phyloP scores from a whole-genome alignment of 176 grass and related monocot species.

The Ensete glaucum region DNA sequence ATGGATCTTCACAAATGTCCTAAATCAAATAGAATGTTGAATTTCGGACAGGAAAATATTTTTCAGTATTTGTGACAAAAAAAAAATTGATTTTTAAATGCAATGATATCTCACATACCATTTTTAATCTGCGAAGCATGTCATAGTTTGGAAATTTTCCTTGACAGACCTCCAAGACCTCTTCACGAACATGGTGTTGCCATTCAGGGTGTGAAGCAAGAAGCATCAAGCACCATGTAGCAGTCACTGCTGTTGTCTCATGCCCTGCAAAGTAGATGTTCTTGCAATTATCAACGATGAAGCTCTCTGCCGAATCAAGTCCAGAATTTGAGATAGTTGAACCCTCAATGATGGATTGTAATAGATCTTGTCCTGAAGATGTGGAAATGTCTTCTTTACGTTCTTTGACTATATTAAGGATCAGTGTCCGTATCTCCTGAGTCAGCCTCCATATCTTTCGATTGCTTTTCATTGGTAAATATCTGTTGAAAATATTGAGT shows the following conservation, averaged over 20 bases:
- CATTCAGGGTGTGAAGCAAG: slow-evolving; percentile 59
- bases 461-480: slow-evolving; percentile 55
- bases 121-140: slow-evolving; percentile 52
- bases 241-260: slow-evolving; percentile 46
- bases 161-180: slow-evolving; percentile 35
- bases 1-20: neutral
- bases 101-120: slow-evolving; percentile 24
- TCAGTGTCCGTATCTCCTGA: slow-evolving; percentile 29
- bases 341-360: slow-evolving; percentile 59
- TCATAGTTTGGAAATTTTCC: slow-evolving; percentile 23
- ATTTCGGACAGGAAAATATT: neutral
- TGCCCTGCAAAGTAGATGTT: slow-evolving; percentile 75
- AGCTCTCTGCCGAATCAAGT: slow-evolving; percentile 23
- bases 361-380: slow-evolving; percentile 25
- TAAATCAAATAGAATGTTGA: neutral
- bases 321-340: slow-evolving; percentile 8
- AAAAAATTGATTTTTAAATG: neutral
- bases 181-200: slow-evolving; percentile 36
- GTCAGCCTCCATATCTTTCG: slow-evolving; percentile 47
- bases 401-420: slow-evolving; percentile 40
- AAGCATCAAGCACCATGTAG: slow-evolving; percentile 69
- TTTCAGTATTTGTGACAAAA: neutral
- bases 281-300: slow-evolving; percentile 85
- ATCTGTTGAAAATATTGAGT: slow-evolving; percentile 24
- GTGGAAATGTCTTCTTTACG: slow-evolving; percentile 7